These are phyloP conservation scores for Boletus semigastroideus DNA, from an alignment of 1,284 basidiomycete genomes.

Conservation along the genomic window DNA sequence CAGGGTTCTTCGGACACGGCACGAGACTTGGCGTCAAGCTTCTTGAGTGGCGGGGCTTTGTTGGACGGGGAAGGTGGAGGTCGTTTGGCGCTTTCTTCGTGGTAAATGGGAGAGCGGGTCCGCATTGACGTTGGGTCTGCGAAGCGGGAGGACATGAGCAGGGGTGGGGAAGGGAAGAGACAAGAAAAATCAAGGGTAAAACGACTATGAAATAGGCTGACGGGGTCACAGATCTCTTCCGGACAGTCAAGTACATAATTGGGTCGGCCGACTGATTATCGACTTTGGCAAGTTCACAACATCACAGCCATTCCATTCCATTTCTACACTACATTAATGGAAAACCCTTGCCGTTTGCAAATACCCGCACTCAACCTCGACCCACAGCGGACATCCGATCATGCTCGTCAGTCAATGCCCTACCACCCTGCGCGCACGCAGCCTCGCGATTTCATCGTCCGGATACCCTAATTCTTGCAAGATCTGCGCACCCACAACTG, in stretches of 20 bases:
- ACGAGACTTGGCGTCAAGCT: constrained; percentile 32
- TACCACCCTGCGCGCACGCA: constrained; percentile 56
- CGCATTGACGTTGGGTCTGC: constrained; percentile 31
- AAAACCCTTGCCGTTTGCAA: constrained; percentile 31
- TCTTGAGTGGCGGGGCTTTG: constrained; percentile 34
- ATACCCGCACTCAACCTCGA: constrained; percentile 24
- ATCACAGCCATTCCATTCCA: too few species aligned
- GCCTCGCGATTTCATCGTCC: constrained; percentile 48
- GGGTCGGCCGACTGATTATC: constrained; percentile 33
- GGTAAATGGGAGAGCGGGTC: constrained; percentile 32
- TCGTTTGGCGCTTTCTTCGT: constrained; percentile 29
- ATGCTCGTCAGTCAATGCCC: constrained; percentile 32
- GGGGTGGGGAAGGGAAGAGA: constrained; percentile 2
- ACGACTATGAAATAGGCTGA: constrained; percentile 29
- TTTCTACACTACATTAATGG: background rate
- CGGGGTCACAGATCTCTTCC: constrained; percentile 24
- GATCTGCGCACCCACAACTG: constrained; percentile 43
- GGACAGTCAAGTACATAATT: constrained; percentile 30
- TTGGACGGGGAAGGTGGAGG: constrained; percentile 34
- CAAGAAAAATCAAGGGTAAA: constrained; percentile 12
- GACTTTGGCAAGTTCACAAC: constrained; percentile 16
- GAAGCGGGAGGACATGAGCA: constrained; percentile 31
- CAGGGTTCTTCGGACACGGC: constrained; percentile 32
- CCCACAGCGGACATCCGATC: constrained; percentile 34
- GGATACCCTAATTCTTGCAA: constrained; percentile 71